A percentile compares a stretch with the other conserved stretches of the same genome.
Conservation (phyloP, 805 yeast species). For the Starmerella sp. region DNA sequence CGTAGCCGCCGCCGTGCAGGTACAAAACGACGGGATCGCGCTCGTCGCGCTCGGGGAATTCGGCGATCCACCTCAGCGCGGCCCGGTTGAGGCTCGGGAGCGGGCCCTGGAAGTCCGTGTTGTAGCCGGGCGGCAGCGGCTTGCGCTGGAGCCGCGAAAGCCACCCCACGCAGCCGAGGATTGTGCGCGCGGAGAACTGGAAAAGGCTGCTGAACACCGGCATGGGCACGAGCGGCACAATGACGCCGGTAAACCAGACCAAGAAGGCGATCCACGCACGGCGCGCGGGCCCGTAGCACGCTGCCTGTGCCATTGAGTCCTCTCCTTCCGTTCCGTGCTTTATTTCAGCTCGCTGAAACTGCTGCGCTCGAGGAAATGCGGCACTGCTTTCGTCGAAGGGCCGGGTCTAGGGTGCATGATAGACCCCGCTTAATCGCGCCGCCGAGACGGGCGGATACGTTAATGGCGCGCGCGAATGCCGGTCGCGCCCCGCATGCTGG, state of each 20-base stretch:
- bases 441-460: too few relatives aligned
- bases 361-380: too few relatives aligned
- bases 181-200: background rate
- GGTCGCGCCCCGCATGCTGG: too few relatives aligned
- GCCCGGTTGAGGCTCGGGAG: background rate
- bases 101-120: background rate
- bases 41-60: conserved; percentile 14
- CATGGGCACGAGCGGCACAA: background rate
- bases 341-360: too few relatives aligned
- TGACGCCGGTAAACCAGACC: background rate
- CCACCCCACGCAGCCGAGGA: background rate
- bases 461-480: too few relatives aligned
- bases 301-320: background rate
- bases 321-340: too few relatives aligned
- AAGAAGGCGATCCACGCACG: background rate
- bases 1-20: conserved; percentile 25
- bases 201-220: background rate
- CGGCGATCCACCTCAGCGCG: conserved; percentile 17
- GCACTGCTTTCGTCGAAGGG: too few relatives aligned
- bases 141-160: background rate
- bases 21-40: conserved; percentile 21
- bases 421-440: too few relatives aligned
- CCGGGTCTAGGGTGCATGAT: too few relatives aligned
- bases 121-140: background rate
- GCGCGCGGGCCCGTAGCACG: background rate